phyloP scores from a whole-genome alignment of 106 monocot species.

The Triglochin maritima region DNA sequence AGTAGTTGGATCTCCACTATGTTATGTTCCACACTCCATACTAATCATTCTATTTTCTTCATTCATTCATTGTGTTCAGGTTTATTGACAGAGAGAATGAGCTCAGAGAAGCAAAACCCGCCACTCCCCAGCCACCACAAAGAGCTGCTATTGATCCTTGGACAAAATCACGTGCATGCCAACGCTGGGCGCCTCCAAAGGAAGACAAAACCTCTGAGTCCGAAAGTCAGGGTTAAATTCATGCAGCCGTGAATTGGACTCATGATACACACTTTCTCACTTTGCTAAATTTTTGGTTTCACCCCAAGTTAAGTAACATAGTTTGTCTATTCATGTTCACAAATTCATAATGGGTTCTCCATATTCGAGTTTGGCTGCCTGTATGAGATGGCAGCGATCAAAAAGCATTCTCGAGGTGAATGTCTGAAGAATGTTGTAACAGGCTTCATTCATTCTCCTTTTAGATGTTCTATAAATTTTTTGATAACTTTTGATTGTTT shows the following conservation, averaged over 20 bases:
- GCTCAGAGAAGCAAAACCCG: slow-evolving; percentile 78
- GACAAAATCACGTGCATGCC: slow-evolving; percentile 52
- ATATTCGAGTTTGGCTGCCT: no score
- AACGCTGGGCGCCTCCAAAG: slow-evolving; percentile 71
- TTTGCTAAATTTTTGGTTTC: not conserved
- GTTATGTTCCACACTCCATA: no score
- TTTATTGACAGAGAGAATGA: slow-evolving; percentile 96
- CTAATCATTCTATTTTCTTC: not conserved
- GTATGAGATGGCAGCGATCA: no score
- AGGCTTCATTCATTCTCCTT: no score
- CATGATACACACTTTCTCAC: not conserved
- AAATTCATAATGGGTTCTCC: no score
- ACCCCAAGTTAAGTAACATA: not conserved
- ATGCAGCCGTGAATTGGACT: not conserved
- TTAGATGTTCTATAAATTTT: no score
- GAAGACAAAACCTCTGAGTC: slow-evolving; percentile 24
- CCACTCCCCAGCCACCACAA: slow-evolving; percentile 55
- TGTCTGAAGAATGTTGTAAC: no score
- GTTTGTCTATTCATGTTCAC: not conserved
- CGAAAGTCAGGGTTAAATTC: slow-evolving; percentile 10
- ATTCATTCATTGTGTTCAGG: slow-evolving; percentile 20
- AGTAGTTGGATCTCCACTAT: no score
- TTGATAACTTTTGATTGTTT: no score
- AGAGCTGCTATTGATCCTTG: slow-evolving; percentile 74
- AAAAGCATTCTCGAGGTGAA: no score